A percentile compares a stretch with the other conserved stretches of the same genome.
Evolutionary conservation across 2,329 filamentous ascomycete species (phyloP).

Genomic region (Ascocoryne sarcoides): DNA sequence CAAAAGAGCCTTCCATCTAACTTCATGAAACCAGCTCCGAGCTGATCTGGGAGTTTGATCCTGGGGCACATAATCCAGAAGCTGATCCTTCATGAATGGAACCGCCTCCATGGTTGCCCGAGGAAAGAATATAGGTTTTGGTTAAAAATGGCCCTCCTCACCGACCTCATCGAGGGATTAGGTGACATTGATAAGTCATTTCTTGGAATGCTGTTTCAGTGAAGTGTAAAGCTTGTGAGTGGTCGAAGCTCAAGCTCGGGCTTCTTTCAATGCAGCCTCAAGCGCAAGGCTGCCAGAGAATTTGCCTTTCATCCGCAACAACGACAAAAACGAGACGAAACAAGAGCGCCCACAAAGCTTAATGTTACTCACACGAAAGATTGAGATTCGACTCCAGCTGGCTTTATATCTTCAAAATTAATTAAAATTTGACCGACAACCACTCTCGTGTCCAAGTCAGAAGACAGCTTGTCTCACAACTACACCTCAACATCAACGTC

Average conservation of each 20-base stretch:
- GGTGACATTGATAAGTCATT: slow-evolving; percentile 10
- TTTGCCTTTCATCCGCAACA: not conserved
- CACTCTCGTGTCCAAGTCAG: not conserved
- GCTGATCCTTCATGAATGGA: not conserved
- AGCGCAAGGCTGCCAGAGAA: slow-evolving; percentile 13
- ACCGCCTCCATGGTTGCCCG: slow-evolving; percentile 11
- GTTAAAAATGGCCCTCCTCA: slow-evolving; percentile 1
- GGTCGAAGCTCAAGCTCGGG: not conserved
- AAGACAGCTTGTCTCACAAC: not conserved
- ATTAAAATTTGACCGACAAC: too few relatives aligned
- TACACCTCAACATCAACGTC: not conserved
- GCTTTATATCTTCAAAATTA: not conserved
- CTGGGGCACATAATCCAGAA: not conserved
- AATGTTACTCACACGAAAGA: too few relatives aligned
- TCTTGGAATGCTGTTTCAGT: not conserved
- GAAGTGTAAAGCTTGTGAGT: slow-evolving; percentile 8
- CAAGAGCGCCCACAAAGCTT: not conserved
- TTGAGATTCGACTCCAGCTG: too few relatives aligned
- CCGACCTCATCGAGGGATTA: slow-evolving; percentile 10
- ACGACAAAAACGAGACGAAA: not conserved
- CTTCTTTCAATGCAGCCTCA: slow-evolving; percentile 12
- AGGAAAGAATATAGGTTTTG: not conserved
- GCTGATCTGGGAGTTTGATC: too few relatives aligned
- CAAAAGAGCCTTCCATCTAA: too few relatives aligned
- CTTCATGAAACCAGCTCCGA: too few relatives aligned